Base-by-base conservation (phyloP, 495 filamentous ascomycete genomes). In the Penicillium ochrochloron region DNA sequence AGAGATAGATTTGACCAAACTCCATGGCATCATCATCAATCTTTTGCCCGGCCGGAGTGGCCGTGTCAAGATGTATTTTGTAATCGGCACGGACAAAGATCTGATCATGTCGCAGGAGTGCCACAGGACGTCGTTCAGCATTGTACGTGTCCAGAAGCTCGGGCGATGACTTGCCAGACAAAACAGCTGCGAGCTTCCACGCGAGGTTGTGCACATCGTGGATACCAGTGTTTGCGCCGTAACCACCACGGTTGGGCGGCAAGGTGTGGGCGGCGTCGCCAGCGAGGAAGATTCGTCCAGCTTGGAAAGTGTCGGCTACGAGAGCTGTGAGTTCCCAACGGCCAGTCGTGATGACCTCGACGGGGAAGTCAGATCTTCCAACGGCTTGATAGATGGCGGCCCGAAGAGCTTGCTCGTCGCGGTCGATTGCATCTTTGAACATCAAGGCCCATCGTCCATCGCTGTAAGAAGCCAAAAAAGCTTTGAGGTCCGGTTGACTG, bases 261-360 rank as follows among this genome's bases (percentile, higher is more conserved):
- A 83, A 76, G 1, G 78, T 76, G 59, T 85, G 82, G 7, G 82
- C 82, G 0, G 83, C 81, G 59, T 85, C 83, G 3, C 83, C 82
- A 11, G 79, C 81, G 1, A 84, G 65, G 59, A 84, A 78, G 31
- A 83, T 67, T 17, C 81, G 70, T 0, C 76, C 79, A 25, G 62
- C 57, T 19, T 65, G 69, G 57, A 75, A 75, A 0, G 46, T 64
- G 3, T 74, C 68, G 4, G 74, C 75, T 0, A 77, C 66, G 8
- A 70, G 64, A 25, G 70, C 71, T 6, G 62, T 70, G 0, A 75
- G 42, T 6, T 75, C 71, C 75, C 75, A 77, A 11, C 61, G 35
- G 0, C 70, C 73, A 7, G 65, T 71, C 0, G 70, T 74, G 58
- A 77, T 69, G 15, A 77, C 66, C 5, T 77, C 71, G 4, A 77